Evolutionary conservation across 306 rosid species (phyloP), one percentile per base, ranked within the genome.

Genomic region (Hylodesmum podocarpum): DNA sequence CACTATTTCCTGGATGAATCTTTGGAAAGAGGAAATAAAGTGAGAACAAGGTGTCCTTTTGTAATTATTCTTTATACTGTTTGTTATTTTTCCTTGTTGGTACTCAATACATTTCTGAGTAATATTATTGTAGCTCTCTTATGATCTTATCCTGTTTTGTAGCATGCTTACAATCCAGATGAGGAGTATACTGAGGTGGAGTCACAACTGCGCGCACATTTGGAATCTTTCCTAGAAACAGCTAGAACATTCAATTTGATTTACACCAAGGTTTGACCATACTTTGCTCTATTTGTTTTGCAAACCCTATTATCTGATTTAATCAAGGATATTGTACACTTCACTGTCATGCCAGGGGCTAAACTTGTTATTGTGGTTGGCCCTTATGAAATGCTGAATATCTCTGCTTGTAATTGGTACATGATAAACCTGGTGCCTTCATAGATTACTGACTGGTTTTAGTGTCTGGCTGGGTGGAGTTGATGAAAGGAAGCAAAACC

Each of bases 131-230:
- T 78, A 66, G n/a, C n/a, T n/a, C n/a, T n/a, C 36, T 34, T 54
- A 54, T 76, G 40, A n/a, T 70, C 72, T 68, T 63, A 4, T 57
- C 34, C 59, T 78, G 77, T 75, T 75, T 74, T 87, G 27, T 70
- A 92, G 96, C 93, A 94, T 81, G 91, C 97, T 21, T 92, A 92
- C 84, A 90, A 92, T 89, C 98, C 98, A 37, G 90, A 94, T 43
- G 98, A 94, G 84, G 98, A 87, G 80, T 90, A 92, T 63, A 81
- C 86, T 8, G 93, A 88, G 82, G 96, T 89, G 76, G 98, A 94
- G 77, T 79, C 97, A 83, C 91, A 91, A 71, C 82, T 94, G 85
- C 89, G 98, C 34, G 81, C 84, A 16, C 93, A 90, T 80, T 85
- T 94, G 88, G 96, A 89, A 78, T 94, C 97, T 70, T 94, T 94